These are phyloP conservation scores for Ophiostoma pallidulum DNA, from an alignment of 2,329 filamentous ascomycete genomes.

Conservation along the genomic window DNA sequence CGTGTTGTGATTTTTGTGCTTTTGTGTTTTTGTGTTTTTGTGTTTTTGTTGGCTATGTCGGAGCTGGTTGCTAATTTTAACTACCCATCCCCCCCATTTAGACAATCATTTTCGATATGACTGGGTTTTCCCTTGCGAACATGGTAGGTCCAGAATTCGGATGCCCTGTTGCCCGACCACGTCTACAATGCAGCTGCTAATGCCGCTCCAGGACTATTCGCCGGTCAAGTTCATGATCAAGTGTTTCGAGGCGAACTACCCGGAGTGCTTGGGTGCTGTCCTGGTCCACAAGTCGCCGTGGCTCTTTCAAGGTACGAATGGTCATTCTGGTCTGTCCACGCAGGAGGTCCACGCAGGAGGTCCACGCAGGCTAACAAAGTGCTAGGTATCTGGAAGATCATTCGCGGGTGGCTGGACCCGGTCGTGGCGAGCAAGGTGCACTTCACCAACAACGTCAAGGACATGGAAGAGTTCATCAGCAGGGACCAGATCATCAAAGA, in stretches of 20 bases:
- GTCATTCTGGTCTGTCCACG: too few species aligned
- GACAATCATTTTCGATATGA: constrained; percentile 96
- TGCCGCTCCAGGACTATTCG: constrained; percentile 60
- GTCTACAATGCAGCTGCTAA: too few species aligned
- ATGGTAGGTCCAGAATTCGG: constrained; percentile 58
- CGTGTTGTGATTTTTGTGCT: too few species aligned
- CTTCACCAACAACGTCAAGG: constrained; percentile 74
- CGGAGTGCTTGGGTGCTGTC: constrained; percentile 80
- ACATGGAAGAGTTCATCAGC: constrained; percentile 69
- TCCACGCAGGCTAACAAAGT: constrained; percentile 4
- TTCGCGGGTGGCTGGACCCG: constrained; percentile 91
- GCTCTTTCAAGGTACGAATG: constrained; percentile 72
- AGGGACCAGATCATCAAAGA: constrained; percentile 66
- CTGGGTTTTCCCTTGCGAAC: constrained; percentile 82
- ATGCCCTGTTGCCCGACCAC: too few species aligned
- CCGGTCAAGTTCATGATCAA: constrained; percentile 99
- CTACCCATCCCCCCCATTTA: too few species aligned
- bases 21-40: too few species aligned
- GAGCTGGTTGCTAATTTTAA: too few species aligned
- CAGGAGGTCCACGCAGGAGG: too few species aligned
- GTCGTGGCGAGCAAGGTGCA: constrained; percentile 91
- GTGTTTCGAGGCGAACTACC: constrained; percentile 98
- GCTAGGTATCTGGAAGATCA: constrained; percentile 86
- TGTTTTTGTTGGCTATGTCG: too few species aligned
- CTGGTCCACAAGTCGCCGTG: constrained; percentile 94